A percentile compares a stretch with the other conserved stretches of the same genome.
Evolutionary conservation across 1,284 basidiomycete genomes (phyloP).

Genomic region (Anthracocystis setariae): DNA sequence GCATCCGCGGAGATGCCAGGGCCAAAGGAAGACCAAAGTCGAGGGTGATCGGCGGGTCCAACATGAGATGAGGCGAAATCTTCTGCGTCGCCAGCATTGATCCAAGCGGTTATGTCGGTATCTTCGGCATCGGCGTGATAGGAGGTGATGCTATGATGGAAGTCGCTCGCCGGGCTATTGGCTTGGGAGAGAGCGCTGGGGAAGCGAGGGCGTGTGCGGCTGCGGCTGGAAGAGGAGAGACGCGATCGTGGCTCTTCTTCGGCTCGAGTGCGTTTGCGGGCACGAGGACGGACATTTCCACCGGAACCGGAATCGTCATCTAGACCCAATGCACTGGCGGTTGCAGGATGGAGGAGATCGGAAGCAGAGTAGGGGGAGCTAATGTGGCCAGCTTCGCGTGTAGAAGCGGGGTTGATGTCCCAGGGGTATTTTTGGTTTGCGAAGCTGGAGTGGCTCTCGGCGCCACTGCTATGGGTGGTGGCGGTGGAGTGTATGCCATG

Average conservation of each 20-base stretch:
- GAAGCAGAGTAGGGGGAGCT: slow-evolving; percentile 46
- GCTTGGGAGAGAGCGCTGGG: slow-evolving; percentile 36
- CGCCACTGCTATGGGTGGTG: slow-evolving; percentile 48
- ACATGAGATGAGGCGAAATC: slow-evolving; percentile 27
- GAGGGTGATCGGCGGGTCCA: slow-evolving; percentile 25
- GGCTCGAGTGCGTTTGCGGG: slow-evolving; percentile 40
- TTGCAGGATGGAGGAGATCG: slow-evolving; percentile 41
- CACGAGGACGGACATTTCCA: slow-evolving; percentile 44
- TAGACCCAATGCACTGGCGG: slow-evolving; percentile 34
- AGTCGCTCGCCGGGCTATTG: slow-evolving; percentile 46
- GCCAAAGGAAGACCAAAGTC: slow-evolving; percentile 47
- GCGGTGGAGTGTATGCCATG: slow-evolving; percentile 44
- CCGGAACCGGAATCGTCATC: slow-evolving; percentile 50
- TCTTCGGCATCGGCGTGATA: slow-evolving; percentile 46
- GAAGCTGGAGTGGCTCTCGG: slow-evolving; percentile 43
- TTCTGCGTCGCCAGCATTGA: slow-evolving; percentile 46
- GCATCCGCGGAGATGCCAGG: slow-evolving; percentile 29
- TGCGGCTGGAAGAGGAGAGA: slow-evolving; percentile 43
- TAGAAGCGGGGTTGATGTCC: slow-evolving; percentile 31
- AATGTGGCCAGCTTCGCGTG: slow-evolving; percentile 26
- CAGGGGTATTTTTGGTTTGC: slow-evolving; percentile 37
- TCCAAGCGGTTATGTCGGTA: slow-evolving; percentile 52
- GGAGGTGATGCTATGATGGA: slow-evolving; percentile 43
- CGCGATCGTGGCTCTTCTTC: slow-evolving; percentile 43
- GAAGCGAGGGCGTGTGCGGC: slow-evolving; percentile 37